phyloP scores from a whole-genome alignment of 179 eudicot species.

The Heliamphora ciliata region DNA sequence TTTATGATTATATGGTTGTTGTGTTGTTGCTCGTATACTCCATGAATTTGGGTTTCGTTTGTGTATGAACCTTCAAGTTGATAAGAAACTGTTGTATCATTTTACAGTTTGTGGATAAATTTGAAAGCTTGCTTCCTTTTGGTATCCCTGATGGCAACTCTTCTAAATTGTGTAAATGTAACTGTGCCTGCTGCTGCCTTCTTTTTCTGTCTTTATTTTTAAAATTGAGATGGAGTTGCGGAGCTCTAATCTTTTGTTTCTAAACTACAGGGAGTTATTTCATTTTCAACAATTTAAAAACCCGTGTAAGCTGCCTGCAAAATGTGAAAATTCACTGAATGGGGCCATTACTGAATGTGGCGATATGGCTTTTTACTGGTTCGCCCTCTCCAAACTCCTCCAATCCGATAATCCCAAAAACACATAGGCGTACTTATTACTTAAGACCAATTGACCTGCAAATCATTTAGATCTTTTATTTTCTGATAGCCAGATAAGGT shows the following conservation, averaged over 20 bases:
- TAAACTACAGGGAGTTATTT: neutral
- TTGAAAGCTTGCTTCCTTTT: neutral
- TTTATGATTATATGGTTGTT: neutral
- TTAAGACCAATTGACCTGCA: no score
- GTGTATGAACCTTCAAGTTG: conserved; percentile 13
- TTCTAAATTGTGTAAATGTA: neutral
- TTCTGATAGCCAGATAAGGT: no score
- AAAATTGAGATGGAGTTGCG: neutral
- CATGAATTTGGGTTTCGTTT: conserved; percentile 4
- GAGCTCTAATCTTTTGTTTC: neutral
- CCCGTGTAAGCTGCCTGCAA: no score
- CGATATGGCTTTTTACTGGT: no score
- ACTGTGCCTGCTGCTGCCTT: neutral
- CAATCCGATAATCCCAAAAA: no score
- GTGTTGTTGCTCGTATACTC: neutral
- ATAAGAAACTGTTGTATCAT: neutral
- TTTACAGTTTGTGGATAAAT: conserved; percentile 12
- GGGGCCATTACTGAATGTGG: no score
- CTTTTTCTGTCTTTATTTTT: neutral
- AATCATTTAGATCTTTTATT: no score
- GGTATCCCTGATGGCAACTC: neutral
- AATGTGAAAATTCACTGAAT: no score
- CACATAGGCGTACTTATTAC: no score
- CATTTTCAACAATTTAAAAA: neutral
- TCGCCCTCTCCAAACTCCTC: no score